Evolutionary conservation across 75 land plant genomes (phyloP), one percentile per base, ranked within the genome.

Genomic region (Cryptomeria japonica): DNA sequence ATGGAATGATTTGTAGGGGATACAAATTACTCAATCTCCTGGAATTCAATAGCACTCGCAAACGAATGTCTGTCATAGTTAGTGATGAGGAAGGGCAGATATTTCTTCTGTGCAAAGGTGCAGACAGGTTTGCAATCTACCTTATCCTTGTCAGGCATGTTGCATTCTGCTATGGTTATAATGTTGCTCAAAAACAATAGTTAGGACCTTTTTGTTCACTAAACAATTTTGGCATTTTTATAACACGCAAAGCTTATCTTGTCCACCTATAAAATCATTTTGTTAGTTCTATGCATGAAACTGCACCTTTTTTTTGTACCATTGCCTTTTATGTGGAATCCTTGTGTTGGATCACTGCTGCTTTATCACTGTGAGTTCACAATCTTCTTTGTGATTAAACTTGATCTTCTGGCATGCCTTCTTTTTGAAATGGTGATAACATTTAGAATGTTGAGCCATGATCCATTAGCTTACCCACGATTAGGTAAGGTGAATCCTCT

Each of bases 21-120:
- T 95, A 61, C 94, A 93, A 92, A 87, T 73, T 94, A 56, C 94
- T 94, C 79, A 89, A 90, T 73, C 70, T 94, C 37, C 86, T 94
- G 89, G 95, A 94, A 55, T 94, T 93, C 73, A 94, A 84, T 78
- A 93, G 95, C 88, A 90, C 92, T 85, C 87, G 94, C 6, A 94
- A 94, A 76, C 82, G 95, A 19, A 93, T 94, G 95, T 92, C 94
- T 49, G 94, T 94, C 28, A 87, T 94, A 70, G 89, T 94, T 44
- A 88, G 77, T 56, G 87, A 88, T 89, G 92, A 88, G 41, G 87
- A 89, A 41, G 94, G 94, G 9, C 87, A 90, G 61, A 89, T 94
- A 68, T 75, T 94, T 89, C 92, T 94, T 64, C 86, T 94, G 36
- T 93, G 94, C 90, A 94, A 93, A 90, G 94, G 94, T 84, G 95